Base-by-base conservation (phyloP, 2,329 filamentous ascomycete species). In the Davidsoniella neocaledoniae region DNA sequence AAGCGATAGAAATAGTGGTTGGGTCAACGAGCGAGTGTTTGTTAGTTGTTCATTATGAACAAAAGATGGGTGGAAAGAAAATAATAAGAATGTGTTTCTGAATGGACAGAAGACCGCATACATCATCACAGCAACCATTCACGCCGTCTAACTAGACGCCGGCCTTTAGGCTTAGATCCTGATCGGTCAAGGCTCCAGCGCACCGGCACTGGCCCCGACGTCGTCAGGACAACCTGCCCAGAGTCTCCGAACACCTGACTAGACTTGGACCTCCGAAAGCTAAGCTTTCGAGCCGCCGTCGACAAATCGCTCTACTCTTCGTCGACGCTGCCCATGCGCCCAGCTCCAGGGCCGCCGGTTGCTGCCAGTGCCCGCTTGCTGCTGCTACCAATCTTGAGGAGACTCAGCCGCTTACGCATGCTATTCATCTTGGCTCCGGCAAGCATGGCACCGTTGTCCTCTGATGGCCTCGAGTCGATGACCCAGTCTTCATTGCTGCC, bases 321-420 rank as follows among this genome's bases (percentile, higher is more conserved):
- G 49, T 74, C 68, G 54, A 77, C 60, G 55, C 71, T 72, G 48
- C 67, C 68, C 73, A 76, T 76, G 53, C 65, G 59, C 25, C 63
- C 46, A 19, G 23, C n/a, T 19, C 47, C 40, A 12, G 40, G n/a
- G 6, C 39, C 50, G 7, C 42, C 46, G 23, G 40, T 33, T 12
- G 29, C 68, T 54, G 63, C 69, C 45, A 63, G 66, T 61, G 77
- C 80, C 59, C 73, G 77, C 43, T 68, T 68, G 66, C 83, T 86
- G 62, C 79, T 81, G 14, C 51, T 44, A 26, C 82, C 80, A 46
- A 87, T 71, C 61, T 82, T 84, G 59, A 93, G 69, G 58, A 87
- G 69, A 61, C 84, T 91, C 56, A 93, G 70, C 59, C 86, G 68
- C 67, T 86, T 90, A 65, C 81, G 78, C 56, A 93, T 75, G 52